Evolutionary conservation across 495 filamentous ascomycete genomes (phyloP), one percentile per base, ranked within the genome.

Genomic region (Aspergillus biplanus): DNA sequence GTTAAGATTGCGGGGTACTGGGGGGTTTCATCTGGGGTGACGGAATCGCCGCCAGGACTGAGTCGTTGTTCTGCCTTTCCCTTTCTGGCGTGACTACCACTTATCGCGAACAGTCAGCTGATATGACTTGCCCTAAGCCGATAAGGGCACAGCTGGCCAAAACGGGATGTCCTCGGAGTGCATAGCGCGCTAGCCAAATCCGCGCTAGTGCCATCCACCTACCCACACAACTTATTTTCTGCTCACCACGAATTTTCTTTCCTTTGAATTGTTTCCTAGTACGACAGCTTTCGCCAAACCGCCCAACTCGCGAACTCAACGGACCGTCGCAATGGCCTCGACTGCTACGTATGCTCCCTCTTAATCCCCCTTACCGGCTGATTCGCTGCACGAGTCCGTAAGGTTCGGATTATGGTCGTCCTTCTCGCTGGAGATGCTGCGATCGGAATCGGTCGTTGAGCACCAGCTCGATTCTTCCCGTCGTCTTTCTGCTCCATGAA

Each of bases 401-500:
- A 81, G 77, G 72, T 77, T 77, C 79, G 78, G 81, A 81, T 73
- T 85, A 87, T 90, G 87, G 86, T 86, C 85, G 84, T 87, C 82
- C 86, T 87, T 69, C 86, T 91, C 88, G 88, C 89, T 91, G 88
- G 88, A 82, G 71, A 75, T 78, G 80, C 81, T 77, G 75, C 79
- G 70, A 72, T 66, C 68, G 61, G 63, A 64, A 65, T 64, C 60
- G 70, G 71, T 78, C 77, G 80, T 74, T 79, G 69, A 77, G 84
- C 79, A 81, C 88, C 89, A 92, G 91, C 89, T 93, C 90, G 90
- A 92, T 91, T 74, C 75, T 82, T 92, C 90, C 83, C 74, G 71
- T 71, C 71, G 75, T 78, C 80, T 82, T 80, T 78, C 72, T 59
- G 54, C 56, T 61, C 69, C 66, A 68, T 61, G 63, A 44, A 60